These are phyloP conservation scores for Pestalotiopsis sp. DNA, from an alignment of 2,329 filamentous ascomycete genomes.

Conservation along the genomic window DNA sequence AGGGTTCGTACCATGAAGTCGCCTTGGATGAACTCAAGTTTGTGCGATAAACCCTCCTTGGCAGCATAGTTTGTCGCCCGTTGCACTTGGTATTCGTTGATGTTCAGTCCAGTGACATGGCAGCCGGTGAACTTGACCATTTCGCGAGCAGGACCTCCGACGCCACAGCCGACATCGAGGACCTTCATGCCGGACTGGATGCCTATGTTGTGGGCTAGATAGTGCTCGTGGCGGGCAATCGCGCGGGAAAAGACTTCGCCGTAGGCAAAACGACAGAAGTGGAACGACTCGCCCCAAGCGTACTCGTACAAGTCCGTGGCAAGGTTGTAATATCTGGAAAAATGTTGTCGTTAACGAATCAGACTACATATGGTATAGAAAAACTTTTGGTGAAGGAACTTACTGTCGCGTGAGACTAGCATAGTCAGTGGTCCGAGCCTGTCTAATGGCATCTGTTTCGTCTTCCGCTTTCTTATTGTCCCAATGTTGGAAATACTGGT, in stretches of 20 bases:
- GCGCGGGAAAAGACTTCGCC: constrained; percentile 89
- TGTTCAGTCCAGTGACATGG: constrained; percentile 92
- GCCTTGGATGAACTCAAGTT: constrained; percentile 87
- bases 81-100: constrained; percentile 99
- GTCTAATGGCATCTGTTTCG: constrained; percentile 71
- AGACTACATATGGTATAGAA: no score
- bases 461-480: constrained; percentile 78
- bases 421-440: constrained; percentile 85
- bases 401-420: constrained; percentile 87
- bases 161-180: constrained; percentile 94
- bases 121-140: constrained; percentile 94
- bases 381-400: no score
- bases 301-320: constrained; percentile 97
- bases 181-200: constrained; percentile 87
- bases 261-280: constrained; percentile 92
- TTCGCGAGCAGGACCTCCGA: constrained; percentile 91
- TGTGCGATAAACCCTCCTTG: constrained; percentile 78
- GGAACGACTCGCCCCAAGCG: constrained; percentile 94
- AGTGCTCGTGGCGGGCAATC: constrained; percentile 96
- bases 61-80: constrained; percentile 82
- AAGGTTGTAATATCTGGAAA: constrained; percentile 78
- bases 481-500: constrained; percentile 97
- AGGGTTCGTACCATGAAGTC: constrained; percentile 97
- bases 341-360: no score
- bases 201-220: constrained; percentile 86